phyloP scores from a whole-genome alignment of 2,329 filamentous ascomycete species.

The Pseudogymnoascus sp. region DNA sequence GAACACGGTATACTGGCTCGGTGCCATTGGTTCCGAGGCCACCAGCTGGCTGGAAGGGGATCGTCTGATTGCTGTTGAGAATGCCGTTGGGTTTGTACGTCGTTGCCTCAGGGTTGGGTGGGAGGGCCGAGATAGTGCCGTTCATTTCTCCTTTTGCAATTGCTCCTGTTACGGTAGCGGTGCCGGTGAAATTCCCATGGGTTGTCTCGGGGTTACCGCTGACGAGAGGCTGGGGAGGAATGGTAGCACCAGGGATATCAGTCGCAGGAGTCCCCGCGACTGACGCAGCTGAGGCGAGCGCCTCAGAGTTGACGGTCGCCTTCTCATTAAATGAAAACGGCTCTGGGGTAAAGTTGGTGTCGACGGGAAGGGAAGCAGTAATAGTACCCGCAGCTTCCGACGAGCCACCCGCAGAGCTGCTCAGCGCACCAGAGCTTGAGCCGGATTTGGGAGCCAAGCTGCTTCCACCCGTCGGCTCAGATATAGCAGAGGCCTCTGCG shows the following conservation, averaged over 20 bases:
- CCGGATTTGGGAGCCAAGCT: not conserved
- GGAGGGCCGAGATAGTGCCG: conserved; percentile 43
- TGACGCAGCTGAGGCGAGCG: conserved; percentile 21
- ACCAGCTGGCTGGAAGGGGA: conserved; percentile 64
- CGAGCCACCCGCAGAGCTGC: not conserved
- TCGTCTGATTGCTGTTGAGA: conserved; percentile 60
- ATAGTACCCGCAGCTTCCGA: not conserved
- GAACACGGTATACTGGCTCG: conserved; percentile 65
- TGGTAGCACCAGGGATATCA: conserved; percentile 23
- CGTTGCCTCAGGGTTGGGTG: conserved; percentile 55
- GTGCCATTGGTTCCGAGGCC: conserved; percentile 74
- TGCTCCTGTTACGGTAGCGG: conserved; percentile 61
- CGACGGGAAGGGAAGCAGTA: not conserved
- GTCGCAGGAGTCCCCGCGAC: conserved; percentile 21
- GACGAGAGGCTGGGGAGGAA: conserved; percentile 32
- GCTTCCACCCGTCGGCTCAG: not conserved
- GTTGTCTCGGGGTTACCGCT: conserved; percentile 52
- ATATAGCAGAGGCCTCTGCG: not conserved
- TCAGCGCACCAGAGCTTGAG: not conserved
- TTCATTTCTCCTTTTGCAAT: conserved; percentile 50
- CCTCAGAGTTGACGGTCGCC: conserved; percentile 21
- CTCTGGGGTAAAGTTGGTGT: conserved; percentile 2
- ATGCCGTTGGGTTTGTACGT: conserved; percentile 65
- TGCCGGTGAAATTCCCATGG: conserved; percentile 62
- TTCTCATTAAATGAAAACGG: conserved; percentile 22